Base-by-base conservation (phyloP, 805 yeast species). In the Spathaspora girioi region DNA sequence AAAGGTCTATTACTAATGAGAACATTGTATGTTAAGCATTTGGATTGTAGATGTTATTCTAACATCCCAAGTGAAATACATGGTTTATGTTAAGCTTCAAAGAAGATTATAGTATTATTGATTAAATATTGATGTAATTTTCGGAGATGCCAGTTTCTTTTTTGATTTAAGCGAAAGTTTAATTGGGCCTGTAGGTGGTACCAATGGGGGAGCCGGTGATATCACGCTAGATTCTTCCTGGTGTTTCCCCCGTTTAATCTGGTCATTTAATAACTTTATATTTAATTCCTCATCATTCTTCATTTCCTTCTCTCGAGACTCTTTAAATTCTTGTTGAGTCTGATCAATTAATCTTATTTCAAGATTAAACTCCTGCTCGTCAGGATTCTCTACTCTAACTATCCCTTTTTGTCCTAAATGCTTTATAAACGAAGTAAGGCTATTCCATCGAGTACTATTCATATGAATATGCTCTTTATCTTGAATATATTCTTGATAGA, bases 381-480 rank as follows among this genome's bases (percentile, higher is more conserved):
- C 62, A 2, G 56, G 55, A 27, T 57, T 53, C 11, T 71, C 73
- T 1, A 89, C 85, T 20, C 70, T 66, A 23, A 89, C 80, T 3
- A 78, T 63, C 0, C 89, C 88, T 17, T 74, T 69, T 11, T 74
- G 69, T 1, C 83, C 85, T 56, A 92, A 67, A 56, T 81, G 70
- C 52, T 80, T 77, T 18, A 89, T 76, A 62, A 93, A 89, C 41
- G 81, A 78, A 0, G 90, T 79, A 45, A 94, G 68, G 1, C 87
- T 79, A 2, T 77, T 66, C 89, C 96, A 94, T 52, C 76, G 76
- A 0, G 99, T 94, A 1, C 97, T 84, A 59, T 90, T 91, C 86
- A 94, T 82, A 66, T 93, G 99, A 10, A 91, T 73, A 66, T 94
- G 98, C 51, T 88, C 82, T 60, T 82, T 82, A 64, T 93, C 89